Percentiles rank a stretch among this genome's conserved stretches.
phyloP scores from a whole-genome alignment of 805 yeast genomes.

The Pichia scutulata region DNA sequence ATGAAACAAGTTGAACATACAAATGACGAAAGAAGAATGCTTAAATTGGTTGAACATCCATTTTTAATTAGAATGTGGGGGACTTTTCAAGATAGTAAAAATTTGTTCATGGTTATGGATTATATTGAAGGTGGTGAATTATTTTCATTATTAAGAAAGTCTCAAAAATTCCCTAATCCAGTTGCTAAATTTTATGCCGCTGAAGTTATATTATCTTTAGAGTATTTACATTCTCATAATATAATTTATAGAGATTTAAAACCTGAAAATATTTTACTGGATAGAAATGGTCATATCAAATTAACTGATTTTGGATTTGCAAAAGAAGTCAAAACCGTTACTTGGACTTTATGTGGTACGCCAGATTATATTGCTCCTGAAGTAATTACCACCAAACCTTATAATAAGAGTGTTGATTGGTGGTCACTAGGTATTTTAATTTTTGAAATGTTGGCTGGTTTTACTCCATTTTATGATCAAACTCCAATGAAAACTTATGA shows the following conservation, averaged over 20 bases:
- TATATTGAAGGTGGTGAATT: conserved; percentile 60
- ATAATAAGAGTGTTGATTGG: conserved; percentile 59
- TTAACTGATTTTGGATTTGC: conserved; percentile 59
- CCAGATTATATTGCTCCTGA: conserved; percentile 62
- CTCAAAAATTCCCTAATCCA: conserved; percentile 54
- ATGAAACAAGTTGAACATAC: conserved; percentile 61
- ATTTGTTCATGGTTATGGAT: conserved; percentile 57
- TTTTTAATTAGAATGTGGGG: conserved; percentile 61
- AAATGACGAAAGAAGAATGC: conserved; percentile 54
- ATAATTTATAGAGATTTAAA: conserved; percentile 54
- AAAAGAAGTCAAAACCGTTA: conserved; percentile 50
- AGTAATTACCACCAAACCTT: conserved; percentile 56
- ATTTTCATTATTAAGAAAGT: conserved; percentile 46
- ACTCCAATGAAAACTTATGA: conserved; percentile 60
- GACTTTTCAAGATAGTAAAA: conserved; percentile 51
- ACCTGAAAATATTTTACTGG: conserved; percentile 53
- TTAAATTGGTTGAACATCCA: conserved; percentile 51
- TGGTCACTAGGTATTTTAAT: conserved; percentile 57
- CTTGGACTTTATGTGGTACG: conserved; percentile 57
- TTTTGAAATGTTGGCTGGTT: conserved; percentile 56
- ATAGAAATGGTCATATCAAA: conserved; percentile 53
- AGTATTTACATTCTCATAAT: conserved; percentile 50
- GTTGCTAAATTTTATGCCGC: conserved; percentile 61
- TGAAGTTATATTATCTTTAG: conserved; percentile 51
- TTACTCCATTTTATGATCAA: conserved; percentile 55